These are phyloP conservation scores for Kwoniella shivajii DNA, from an alignment of 1,284 basidiomycete genomes.

Conservation along the genomic window DNA sequence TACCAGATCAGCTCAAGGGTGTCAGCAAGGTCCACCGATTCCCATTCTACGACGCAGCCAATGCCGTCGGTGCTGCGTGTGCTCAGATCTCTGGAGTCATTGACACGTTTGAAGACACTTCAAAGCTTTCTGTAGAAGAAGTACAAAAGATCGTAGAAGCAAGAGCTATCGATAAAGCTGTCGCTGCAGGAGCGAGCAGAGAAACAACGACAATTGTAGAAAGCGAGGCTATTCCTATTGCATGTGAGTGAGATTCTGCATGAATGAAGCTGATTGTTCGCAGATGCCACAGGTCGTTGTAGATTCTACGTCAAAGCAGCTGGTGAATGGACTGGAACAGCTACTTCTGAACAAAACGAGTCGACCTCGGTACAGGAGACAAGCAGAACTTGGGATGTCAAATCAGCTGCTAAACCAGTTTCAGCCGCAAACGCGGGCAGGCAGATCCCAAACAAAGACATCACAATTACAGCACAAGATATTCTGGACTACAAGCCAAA, in stretches of 20 bases:
- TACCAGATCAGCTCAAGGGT: slow-evolving; percentile 56
- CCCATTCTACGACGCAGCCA: slow-evolving; percentile 60
- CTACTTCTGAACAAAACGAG: too few relatives aligned
- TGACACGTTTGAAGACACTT: slow-evolving; percentile 44
- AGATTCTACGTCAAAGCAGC: slow-evolving; percentile 50
- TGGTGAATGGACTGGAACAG: slow-evolving; percentile 40
- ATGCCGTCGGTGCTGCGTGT: slow-evolving; percentile 60
- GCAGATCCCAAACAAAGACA: slow-evolving; percentile 1
- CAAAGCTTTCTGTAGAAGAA: slow-evolving; percentile 23
- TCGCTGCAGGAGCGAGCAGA: slow-evolving; percentile 57
- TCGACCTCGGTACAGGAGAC: too few relatives aligned
- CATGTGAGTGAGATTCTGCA: slow-evolving; percentile 24
- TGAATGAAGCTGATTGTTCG: background rate
- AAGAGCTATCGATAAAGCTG: slow-evolving; percentile 57
- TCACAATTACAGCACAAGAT: background rate
- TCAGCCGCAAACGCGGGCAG: slow-evolving; percentile 7
- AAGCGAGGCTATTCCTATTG: slow-evolving; percentile 51
- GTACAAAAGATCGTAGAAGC: slow-evolving; percentile 53
- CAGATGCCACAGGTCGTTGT: slow-evolving; percentile 37
- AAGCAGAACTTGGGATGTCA: background rate
- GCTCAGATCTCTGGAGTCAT: slow-evolving; percentile 44
- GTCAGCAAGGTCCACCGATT: slow-evolving; percentile 60
- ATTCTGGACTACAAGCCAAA: slow-evolving; percentile 34
- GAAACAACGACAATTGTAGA: slow-evolving; percentile 58
- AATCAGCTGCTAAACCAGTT: background rate